Evolutionary conservation across 164 flowering plant genomes (phyloP).

Genomic region (Magnolia sinica): DNA sequence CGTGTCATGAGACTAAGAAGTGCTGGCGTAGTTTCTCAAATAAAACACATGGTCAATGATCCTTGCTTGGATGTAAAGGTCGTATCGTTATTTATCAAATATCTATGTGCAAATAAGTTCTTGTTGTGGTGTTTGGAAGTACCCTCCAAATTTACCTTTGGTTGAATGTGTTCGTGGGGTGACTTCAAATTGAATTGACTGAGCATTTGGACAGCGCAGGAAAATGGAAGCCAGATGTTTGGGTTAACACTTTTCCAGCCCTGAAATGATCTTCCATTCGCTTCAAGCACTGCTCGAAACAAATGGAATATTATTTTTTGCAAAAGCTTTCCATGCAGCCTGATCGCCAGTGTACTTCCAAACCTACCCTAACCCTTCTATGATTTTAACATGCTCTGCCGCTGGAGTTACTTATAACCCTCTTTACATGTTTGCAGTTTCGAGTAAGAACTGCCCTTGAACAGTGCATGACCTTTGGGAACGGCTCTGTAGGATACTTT

Average conservation of each 20-base stretch:
- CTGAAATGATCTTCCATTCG: neutral
- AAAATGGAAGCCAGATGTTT: neutral
- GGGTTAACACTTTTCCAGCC: neutral
- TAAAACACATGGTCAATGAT: slow-evolving; percentile 74
- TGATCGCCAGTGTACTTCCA: neutral
- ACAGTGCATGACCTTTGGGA: slow-evolving; percentile 40
- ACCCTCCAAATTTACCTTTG: neutral
- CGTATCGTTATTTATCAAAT: neutral
- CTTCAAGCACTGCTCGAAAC: neutral
- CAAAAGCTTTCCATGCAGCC: neutral
- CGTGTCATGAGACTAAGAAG: slow-evolving; percentile 51
- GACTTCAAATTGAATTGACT: neutral
- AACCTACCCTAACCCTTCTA: neutral
- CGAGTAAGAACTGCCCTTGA: slow-evolving; percentile 66
- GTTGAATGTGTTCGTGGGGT: neutral
- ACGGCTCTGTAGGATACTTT: slow-evolving; percentile 24
- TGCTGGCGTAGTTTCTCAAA: slow-evolving; percentile 68
- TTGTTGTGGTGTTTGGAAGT: neutral
- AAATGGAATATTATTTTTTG: neutral
- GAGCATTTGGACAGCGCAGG: neutral
- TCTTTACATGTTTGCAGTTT: slow-evolving; percentile 44
- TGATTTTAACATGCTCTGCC: neutral
- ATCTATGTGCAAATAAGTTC: neutral
- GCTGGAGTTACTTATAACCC: neutral
- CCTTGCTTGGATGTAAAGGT: slow-evolving; percentile 95